These are phyloP conservation scores for Phylloporus sp. DNA, from an alignment of 768 basidiomycete genomes.

Conservation along the genomic window DNA sequence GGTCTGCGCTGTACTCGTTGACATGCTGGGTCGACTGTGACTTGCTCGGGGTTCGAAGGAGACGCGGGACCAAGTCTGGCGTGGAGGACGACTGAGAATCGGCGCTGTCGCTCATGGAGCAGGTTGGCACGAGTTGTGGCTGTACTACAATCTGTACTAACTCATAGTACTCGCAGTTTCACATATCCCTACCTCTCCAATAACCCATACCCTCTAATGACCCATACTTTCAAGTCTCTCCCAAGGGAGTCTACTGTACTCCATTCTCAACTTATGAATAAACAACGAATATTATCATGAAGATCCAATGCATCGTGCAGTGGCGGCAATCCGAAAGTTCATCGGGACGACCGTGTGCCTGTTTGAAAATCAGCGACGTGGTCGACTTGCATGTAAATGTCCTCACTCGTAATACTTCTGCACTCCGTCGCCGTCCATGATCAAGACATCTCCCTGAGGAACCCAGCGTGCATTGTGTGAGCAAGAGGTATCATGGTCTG, in stretches of 20 bases:
- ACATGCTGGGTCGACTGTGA: conserved; percentile 14
- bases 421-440: conserved; percentile 69
- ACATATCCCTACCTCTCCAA: too few relatives aligned
- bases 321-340: conserved; percentile 76
- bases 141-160: too few relatives aligned
- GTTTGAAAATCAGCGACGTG: conserved; percentile 10
- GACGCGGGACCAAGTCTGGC: conserved; percentile 3
- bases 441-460: conserved; percentile 68
- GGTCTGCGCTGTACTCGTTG: not conserved
- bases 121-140: conserved; percentile 9
- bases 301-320: conserved; percentile 59
- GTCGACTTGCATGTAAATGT: not conserved
- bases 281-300: conserved; percentile 11
- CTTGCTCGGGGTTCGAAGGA: conserved; percentile 21
- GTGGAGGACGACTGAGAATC: not conserved
- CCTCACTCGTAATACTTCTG: conserved; percentile 70
- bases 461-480: not conserved
- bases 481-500: not conserved
- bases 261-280: not conserved
- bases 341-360: conserved; percentile 74
- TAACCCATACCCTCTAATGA: too few relatives aligned
- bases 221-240: too few relatives aligned
- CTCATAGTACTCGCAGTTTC: not conserved
- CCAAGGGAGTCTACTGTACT: too few relatives aligned
- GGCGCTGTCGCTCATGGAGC: conserved; percentile 8